Conservation (phyloP, 2,329 filamentous ascomycete genomes). For the Metarhizium robertsii region DNA sequence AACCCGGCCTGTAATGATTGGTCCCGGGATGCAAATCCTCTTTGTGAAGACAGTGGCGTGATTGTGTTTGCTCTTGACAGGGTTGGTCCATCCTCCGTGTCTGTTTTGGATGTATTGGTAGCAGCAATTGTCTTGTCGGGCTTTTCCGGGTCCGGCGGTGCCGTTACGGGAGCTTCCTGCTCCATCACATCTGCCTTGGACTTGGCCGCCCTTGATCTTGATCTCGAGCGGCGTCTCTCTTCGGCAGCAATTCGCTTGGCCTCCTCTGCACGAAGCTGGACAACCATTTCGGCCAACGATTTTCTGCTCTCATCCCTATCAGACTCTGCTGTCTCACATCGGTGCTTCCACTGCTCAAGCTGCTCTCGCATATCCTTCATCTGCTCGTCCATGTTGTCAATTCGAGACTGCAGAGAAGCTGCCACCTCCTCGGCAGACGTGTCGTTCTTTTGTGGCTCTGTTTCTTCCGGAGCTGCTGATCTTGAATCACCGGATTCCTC, state of each 20-base stretch:
- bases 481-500: background rate
- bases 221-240: conserved; percentile 29
- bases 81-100: conserved; percentile 29
- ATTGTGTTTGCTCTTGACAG: conserved; percentile 40
- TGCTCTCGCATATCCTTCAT: conserved; percentile 75
- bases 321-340: conserved; percentile 71
- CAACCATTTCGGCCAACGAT: conserved; percentile 78
- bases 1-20: conserved; percentile 42
- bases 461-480: background rate
- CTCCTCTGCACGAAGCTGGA: conserved; percentile 65
- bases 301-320: conserved; percentile 65
- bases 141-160: background rate
- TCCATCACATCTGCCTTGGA: conserved; percentile 7
- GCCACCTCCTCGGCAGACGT: conserved; percentile 16
- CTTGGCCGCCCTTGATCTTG: conserved; percentile 10
- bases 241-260: conserved; percentile 35
- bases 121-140: background rate
- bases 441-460: background rate
- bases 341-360: conserved; percentile 66
- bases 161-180: background rate
- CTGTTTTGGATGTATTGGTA: conserved; percentile 18
- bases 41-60: conserved; percentile 31
- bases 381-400: conserved; percentile 69
- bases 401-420: conserved; percentile 46
- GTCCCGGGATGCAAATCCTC: conserved; percentile 32